A percentile compares a stretch with the other conserved stretches of the same genome.
phyloP scores from a whole-genome alignment of 805 yeast species.

The Metschnikowia cubensis region DNA sequence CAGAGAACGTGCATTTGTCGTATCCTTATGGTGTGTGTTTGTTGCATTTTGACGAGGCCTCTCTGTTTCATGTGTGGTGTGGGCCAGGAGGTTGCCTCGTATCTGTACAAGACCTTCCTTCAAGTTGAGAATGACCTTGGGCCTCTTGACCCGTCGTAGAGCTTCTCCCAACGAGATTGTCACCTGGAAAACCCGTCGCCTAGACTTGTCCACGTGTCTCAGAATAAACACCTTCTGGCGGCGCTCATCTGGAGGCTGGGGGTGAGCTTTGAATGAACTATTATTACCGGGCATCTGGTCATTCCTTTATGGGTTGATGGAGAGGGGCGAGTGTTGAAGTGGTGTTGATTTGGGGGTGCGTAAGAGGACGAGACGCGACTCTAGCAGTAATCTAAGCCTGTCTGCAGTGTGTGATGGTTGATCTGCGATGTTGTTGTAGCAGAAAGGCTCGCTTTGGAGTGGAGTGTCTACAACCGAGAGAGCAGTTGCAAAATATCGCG shows the following conservation, averaged over 20 bases:
- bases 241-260: not conserved
- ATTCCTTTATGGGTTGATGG: not conserved
- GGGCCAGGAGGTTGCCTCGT: not conserved
- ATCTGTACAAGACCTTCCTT: not conserved
- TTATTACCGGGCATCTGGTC: not conserved
- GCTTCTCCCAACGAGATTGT: not conserved
- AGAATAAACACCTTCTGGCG: not conserved
- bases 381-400: not conserved
- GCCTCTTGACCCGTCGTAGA: constrained; percentile 6
- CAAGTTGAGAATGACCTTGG: constrained; percentile 1
- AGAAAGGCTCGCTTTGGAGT: not conserved
- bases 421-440: not conserved
- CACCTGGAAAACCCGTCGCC: not conserved
- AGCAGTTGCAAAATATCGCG: constrained; percentile 1
- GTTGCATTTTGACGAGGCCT: too few relatives aligned
- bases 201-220: not conserved
- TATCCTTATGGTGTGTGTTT: too few relatives aligned
- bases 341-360: too few relatives aligned
- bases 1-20: too few relatives aligned
- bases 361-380: not conserved
- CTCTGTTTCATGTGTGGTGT: not conserved
- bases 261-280: not conserved
- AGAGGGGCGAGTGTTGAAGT: not conserved
- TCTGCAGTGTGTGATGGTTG: not conserved
- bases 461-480: not conserved